Conservation (phyloP, 2,329 filamentous ascomycete genomes). For the Cladosporium velox region DNA sequence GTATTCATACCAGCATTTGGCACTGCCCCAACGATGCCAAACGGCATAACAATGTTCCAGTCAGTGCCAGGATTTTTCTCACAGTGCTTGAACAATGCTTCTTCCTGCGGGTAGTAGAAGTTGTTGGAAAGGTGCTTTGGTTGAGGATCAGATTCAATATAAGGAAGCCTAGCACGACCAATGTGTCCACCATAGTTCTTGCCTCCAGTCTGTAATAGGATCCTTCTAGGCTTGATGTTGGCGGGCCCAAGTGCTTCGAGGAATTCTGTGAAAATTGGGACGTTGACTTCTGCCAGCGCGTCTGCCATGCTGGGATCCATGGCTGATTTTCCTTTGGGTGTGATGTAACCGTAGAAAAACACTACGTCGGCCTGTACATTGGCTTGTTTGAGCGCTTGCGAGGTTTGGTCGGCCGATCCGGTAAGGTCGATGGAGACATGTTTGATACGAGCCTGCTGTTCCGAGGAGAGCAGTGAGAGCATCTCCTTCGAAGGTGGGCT, state of each 20-base stretch:
- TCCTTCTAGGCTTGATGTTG: slow-evolving; percentile 46
- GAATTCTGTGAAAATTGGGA: slow-evolving; percentile 48
- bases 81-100: slow-evolving; percentile 47
- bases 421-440: slow-evolving; percentile 37
- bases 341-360: slow-evolving; percentile 56
- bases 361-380: slow-evolving; percentile 44
- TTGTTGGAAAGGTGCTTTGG: slow-evolving; percentile 48
- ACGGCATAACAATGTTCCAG: slow-evolving; percentile 51
- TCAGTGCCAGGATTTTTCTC: slow-evolving; percentile 30
- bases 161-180: slow-evolving; percentile 45
- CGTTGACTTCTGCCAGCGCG: slow-evolving; percentile 39
- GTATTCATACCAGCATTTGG: slow-evolving; percentile 52
- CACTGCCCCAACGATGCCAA: slow-evolving; percentile 44
- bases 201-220: slow-evolving; percentile 51
- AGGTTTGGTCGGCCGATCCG: slow-evolving; percentile 36
- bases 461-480: slow-evolving; percentile 24
- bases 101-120: slow-evolving; percentile 57
- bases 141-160: slow-evolving; percentile 48
- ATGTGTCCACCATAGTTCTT: slow-evolving; percentile 53
- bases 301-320: slow-evolving; percentile 48
- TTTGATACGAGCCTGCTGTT: slow-evolving; percentile 24
- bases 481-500: slow-evolving; percentile 42
- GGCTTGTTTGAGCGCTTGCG: slow-evolving; percentile 34
- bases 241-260: slow-evolving; percentile 43
- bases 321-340: slow-evolving; percentile 32